Base-by-base conservation (phyloP, 352 stramenopile genomes). In the Pilasporangium apinafurcum region DNA sequence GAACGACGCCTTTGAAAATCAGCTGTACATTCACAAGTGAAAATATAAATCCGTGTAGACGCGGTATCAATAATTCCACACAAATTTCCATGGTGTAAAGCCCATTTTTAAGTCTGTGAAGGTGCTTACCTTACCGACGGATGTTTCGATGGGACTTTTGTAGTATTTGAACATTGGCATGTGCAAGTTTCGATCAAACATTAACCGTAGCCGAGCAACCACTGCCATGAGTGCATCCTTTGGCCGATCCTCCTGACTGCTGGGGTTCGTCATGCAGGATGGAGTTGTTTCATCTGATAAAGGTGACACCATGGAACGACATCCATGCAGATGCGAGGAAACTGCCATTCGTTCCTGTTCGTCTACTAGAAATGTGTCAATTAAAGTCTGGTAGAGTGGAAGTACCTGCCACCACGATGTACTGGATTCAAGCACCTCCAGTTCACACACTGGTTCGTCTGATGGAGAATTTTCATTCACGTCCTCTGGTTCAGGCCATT, bases 41-140 rank as follows among this genome's bases (percentile, higher is more conserved):
- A 10, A 1, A n/a, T 33, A 17, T 20, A 22, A 13, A 17, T 16
- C 8, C 0, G 47, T 1, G 6, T 3, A 36, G 3, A 9, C 12
- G 34, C 13, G 30, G 12, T 27, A 43, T 37, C 2, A 39, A 24
- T 8, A 29, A 39, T 21, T 6, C 3, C 18, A 44, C 16, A 47
- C 14, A 36, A 46, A 14, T 9, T 13, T 22, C 21, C 45, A n/a
- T 28, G 17, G 10, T 25, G 21, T 50, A n/a, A n/a, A n/a, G n/a
- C n/a, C n/a, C n/a, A n/a, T n/a, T n/a, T n/a, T n/a, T n/a, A n/a
- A n/a, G n/a, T n/a, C n/a, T n/a, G n/a, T n/a, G n/a, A n/a, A n/a
- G n/a, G n/a, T n/a, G n/a, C n/a, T n/a, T n/a, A 76, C 67, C 58
- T 68, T 68, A 21, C 67, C 67, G n/a, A 76, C 37, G 10, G 61